phyloP scores from a whole-genome alignment of 2,329 filamentous ascomycete genomes.

The Ceratocystis papillata region DNA sequence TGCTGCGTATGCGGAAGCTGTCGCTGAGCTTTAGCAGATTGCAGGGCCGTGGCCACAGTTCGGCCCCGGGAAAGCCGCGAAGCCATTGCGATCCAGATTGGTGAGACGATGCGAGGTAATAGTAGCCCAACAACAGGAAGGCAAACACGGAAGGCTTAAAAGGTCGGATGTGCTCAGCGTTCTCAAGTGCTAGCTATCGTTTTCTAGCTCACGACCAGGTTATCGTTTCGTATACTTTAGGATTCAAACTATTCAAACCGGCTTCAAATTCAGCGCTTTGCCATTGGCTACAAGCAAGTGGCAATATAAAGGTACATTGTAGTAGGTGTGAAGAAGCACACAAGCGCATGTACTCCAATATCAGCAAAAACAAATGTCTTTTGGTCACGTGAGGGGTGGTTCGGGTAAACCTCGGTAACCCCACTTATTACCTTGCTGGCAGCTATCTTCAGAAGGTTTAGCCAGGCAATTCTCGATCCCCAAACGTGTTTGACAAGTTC shows the following conservation, averaged over 20 bases:
- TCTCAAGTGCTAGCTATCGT: not conserved
- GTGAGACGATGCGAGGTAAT: not conserved
- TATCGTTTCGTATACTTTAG: not conserved
- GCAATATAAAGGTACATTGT: not conserved
- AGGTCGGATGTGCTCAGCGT: not conserved
- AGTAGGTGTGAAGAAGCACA: not conserved
- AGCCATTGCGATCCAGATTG: constrained; percentile 23
- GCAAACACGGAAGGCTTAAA: not conserved
- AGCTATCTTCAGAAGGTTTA: constrained; percentile 1
- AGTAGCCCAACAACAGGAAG: not conserved
- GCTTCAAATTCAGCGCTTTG: not conserved
- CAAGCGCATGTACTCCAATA: not conserved
- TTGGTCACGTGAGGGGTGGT: not conserved
- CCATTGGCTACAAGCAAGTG: constrained; percentile 3
- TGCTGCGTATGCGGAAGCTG: constrained; percentile 29
- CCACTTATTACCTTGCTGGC: constrained; percentile 8
- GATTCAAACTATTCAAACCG: not conserved
- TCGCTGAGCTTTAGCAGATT: constrained; percentile 35
- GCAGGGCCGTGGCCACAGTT: constrained; percentile 46
- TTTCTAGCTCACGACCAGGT: not conserved
- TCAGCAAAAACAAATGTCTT: not conserved
- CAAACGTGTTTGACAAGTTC: constrained; percentile 23
- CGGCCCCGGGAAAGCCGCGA: constrained; percentile 42
- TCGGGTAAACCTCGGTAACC: not conserved
- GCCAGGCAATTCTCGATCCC: constrained; percentile 13